A percentile compares a stretch with the other conserved stretches of the same genome.
Conservation (phyloP, 495 filamentous ascomycete genomes). For the Mycothermus thermophilus region DNA sequence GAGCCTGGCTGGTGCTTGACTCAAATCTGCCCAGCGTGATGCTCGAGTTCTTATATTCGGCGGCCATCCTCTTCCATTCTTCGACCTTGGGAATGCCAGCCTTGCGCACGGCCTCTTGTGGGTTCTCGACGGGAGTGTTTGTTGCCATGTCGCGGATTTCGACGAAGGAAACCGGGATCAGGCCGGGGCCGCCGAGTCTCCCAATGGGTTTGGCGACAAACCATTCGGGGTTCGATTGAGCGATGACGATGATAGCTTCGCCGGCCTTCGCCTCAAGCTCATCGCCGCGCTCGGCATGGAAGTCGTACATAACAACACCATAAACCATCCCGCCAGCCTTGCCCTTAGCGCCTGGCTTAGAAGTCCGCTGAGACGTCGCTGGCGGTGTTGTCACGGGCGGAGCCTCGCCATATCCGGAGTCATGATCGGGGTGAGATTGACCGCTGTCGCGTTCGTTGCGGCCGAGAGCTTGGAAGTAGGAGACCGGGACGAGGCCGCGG, state of each 20-base stretch:
- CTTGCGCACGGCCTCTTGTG: conserved; percentile 70
- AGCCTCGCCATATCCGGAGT: conserved; percentile 71
- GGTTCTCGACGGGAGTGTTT: conserved; percentile 66
- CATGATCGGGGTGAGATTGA: conserved; percentile 55
- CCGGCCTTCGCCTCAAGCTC: conserved; percentile 90
- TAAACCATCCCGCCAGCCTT: conserved; percentile 85
- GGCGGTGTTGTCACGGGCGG: conserved; percentile 21
- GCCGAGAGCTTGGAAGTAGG: conserved; percentile 81
- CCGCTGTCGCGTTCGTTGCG: conserved; percentile 81
- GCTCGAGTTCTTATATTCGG: conserved; percentile 97
- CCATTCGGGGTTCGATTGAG: conserved; percentile 99
- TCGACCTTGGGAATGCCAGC: conserved; percentile 96
- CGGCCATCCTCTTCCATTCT: conserved; percentile 99
- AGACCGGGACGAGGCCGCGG: conserved; percentile 81
- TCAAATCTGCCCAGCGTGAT: conserved; percentile 91
- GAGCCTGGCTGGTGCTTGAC: conserved; percentile 27
- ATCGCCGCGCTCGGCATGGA: conserved; percentile 85
- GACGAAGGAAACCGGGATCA: conserved; percentile 95
- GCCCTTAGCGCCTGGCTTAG: conserved; percentile 44
- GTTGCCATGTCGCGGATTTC: conserved; percentile 91
- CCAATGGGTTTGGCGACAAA: conserved; percentile 98
- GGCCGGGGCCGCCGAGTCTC: conserved; percentile 77
- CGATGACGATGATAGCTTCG: conserved; percentile 95
- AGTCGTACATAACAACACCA: conserved; percentile 93
- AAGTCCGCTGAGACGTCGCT: conserved; percentile 32